Base-by-base conservation (phyloP, 1,284 basidiomycete genomes). In the Rhodotorula sp. region DNA sequence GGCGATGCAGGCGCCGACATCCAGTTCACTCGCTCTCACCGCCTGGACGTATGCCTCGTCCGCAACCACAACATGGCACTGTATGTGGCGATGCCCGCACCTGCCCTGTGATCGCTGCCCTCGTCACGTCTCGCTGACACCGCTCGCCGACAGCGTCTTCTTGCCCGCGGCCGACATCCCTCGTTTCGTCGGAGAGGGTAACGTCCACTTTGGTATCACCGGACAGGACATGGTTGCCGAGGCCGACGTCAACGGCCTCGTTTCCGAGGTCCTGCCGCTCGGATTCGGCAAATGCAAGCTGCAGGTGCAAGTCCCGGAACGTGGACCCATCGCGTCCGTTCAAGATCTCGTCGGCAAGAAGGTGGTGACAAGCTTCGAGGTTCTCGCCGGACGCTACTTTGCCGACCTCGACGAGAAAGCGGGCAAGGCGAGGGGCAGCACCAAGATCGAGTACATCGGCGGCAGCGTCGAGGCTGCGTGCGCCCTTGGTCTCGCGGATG, bases 401-500 rank as follows among this genome's bases (percentile, higher is more conserved):
- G 81, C 79, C 3, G 81, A 85, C 59, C 75, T 97, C 0, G 95
- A 99, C 79, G 82, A 84, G 29, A 82, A 83, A 63, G 80, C 87
- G 24, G 76, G 79, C 3, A 76, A 75, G 62, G 37, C 24, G 17
- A 67, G 62, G 17, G 56, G 53, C 42, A 77, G 79, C 75, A 98
- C 95, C 0, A 86, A 85, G 78, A 92, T 99, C 67, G 93, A 96
- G 80, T 98, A 98, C 79, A 89, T 99, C 15, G 95, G 95, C 10
- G 96, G 96, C 1, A 95, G 92, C 78, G 96, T 99, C 1, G 96
- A 99, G 82, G 95, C 96, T 4, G 96, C 96, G 24, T 99, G 96
- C 82, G 88, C 95, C 1, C 84, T 99, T 14, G 96, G 96, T 6
- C 85, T 99, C 71, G 96, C 96, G 2, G 96, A 99, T 82, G 96